Evolutionary conservation across 345 rosid genomes (phyloP), one percentile per base, ranked within the genome.

Genomic region (Corchorus olitorius): DNA sequence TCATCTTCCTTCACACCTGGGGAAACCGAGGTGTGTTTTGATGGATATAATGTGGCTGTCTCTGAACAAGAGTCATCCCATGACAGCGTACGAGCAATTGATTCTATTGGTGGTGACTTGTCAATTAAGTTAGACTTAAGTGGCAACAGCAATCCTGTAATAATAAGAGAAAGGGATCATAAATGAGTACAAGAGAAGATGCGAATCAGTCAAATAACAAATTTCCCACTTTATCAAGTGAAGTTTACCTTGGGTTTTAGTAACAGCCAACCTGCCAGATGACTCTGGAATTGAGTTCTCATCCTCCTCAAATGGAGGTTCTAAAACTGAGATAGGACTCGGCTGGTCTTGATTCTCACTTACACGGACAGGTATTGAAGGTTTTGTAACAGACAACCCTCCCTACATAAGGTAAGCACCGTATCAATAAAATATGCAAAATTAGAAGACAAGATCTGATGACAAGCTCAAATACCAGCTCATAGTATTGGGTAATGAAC

Each of bases 271-370:
- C 27, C 27, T 27, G 27, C 83, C 82, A 68, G 83, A 85, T 54
- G 73, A 82, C 79, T 85, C 93, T 34, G 80, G 76, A 74, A 71
- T 76, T 76, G 72, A 20, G 70, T 61, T 82, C 80, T 86, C 86
- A 82, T 92, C 92, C 80, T 93, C 97, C 61, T 89, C 89, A 39
- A 94, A 97, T 56, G 82, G 84, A 8, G 83, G 86, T 39, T 94
- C 91, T 80, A 97, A 81, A 86, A 91, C 97, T 5, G 99, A 94
- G 50, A 90, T 88, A 59, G 97, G 99, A 81, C 98, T 97, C 43
- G 94, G 98, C 79, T 94, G 99, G 84, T 92, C 97, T 83, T 87
- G 97, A 88, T 86, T 93, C 83, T 89, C 92, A 67, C 77, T 86
- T 39, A 54, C 75, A 83, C 59, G 85, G 68, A 79, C 83, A 63